These are phyloP conservation scores for Candida smagusa DNA, from an alignment of 1,139 yeast species.

Conservation along the genomic window DNA sequence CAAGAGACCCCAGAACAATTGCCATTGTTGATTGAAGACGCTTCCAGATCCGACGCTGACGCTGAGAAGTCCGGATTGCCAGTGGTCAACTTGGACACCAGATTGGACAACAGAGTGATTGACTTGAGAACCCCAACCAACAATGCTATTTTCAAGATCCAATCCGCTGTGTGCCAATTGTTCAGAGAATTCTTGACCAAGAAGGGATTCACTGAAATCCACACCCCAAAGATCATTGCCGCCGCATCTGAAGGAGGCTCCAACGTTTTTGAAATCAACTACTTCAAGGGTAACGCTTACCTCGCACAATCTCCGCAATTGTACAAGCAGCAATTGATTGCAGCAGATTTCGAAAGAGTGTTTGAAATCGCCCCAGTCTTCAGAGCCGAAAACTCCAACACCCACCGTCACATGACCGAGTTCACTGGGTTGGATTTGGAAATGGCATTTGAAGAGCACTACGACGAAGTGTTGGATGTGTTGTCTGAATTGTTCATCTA, in stretches of 20 bases:
- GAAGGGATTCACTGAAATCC: conserved; percentile 80
- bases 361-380: conserved; percentile 97
- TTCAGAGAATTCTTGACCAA: conserved; percentile 81
- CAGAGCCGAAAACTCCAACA: conserved; percentile 98
- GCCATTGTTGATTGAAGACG: conserved; percentile 95
- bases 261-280: conserved; percentile 87
- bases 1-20: conserved; percentile 89
- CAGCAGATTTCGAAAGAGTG: conserved; percentile 95
- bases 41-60: conserved; percentile 90
- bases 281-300: conserved; percentile 89
- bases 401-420: conserved; percentile 99
- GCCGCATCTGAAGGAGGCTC: conserved; percentile 98
- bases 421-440: conserved; percentile 96
- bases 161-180: conserved; percentile 81
- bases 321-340: conserved; percentile 95
- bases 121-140: conserved; percentile 95
- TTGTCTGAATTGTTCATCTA: conserved; percentile 84
- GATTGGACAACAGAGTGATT: conserved; percentile 91
- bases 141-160: conserved; percentile 94
- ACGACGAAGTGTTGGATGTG: conserved; percentile 87
- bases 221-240: conserved; percentile 92
- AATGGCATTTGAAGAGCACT: conserved; percentile 97
- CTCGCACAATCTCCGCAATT: conserved; percentile 98
- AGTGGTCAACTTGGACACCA: conserved; percentile 91
- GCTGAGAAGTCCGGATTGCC: conserved; percentile 92